A percentile compares a stretch with the other conserved stretches of the same genome.
Evolutionary conservation across 768 basidiomycete genomes (phyloP).

Genomic region (Xerocomus spinulosus): DNA sequence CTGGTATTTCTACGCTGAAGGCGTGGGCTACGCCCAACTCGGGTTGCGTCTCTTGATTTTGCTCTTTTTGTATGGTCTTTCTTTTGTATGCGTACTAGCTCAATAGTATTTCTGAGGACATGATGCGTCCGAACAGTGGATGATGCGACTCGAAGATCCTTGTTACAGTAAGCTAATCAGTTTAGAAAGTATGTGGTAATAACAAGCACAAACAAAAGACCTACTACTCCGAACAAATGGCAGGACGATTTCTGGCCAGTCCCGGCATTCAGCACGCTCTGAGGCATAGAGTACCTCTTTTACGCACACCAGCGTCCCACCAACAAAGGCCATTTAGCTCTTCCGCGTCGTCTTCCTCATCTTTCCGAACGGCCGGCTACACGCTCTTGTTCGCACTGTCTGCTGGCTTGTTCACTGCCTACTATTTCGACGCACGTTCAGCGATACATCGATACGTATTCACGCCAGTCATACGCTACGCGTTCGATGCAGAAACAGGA

Average conservation of each 20-base stretch:
- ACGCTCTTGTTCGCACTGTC: constrained; percentile 54
- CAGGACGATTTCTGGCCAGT: constrained; percentile 15
- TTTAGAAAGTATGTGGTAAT: too few relatives aligned
- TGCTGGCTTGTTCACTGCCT: constrained; percentile 65
- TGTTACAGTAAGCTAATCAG: too few relatives aligned
- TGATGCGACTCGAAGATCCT: too few relatives aligned
- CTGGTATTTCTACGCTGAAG: constrained; percentile 31
- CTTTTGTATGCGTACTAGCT: too few relatives aligned
- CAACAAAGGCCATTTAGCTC: constrained; percentile 12
- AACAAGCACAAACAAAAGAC: too few relatives aligned
- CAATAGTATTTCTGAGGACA: too few relatives aligned
- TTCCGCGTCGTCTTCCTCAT: constrained; percentile 15
- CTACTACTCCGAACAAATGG: constrained; percentile 10
- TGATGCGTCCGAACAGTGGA: too few relatives aligned
- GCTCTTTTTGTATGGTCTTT: too few relatives aligned
- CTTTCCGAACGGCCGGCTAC: constrained; percentile 46
- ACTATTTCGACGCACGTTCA: constrained; percentile 86
- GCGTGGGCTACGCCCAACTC: too few relatives aligned
- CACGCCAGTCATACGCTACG: constrained; percentile 66
- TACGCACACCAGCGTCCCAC: not conserved
- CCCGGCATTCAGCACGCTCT: constrained; percentile 17
- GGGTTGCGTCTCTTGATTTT: too few relatives aligned
- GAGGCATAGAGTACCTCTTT: constrained; percentile 8
- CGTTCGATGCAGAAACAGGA: constrained; percentile 76
- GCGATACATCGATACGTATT: constrained; percentile 83